These are phyloP conservation scores for Tricholoma bakamatsutake DNA, from an alignment of 768 basidiomycete species.

Conservation along the genomic window DNA sequence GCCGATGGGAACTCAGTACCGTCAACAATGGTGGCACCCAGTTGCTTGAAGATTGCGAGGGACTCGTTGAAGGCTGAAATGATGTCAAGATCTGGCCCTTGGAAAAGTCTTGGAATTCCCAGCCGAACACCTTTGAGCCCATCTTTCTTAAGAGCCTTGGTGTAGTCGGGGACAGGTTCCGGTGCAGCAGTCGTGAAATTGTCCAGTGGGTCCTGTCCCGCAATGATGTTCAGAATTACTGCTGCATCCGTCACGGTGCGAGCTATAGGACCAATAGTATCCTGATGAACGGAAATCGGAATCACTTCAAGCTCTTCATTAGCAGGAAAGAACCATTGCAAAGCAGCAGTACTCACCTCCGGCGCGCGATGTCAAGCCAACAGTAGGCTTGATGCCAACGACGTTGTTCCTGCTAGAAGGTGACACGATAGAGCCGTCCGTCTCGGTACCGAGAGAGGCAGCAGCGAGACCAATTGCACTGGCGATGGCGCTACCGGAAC, in stretches of 20 bases:
- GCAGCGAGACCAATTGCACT: slow-evolving; percentile 47
- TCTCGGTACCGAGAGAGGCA: slow-evolving; percentile 44
- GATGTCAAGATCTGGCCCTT: slow-evolving; percentile 29
- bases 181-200: slow-evolving; percentile 52
- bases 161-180: slow-evolving; percentile 45
- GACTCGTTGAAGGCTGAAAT: slow-evolving; percentile 35
- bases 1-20: slow-evolving; percentile 57
- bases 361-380: slow-evolving; percentile 53
- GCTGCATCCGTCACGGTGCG: slow-evolving; percentile 51
- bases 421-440: slow-evolving; percentile 50
- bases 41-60: slow-evolving; percentile 26
- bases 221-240: slow-evolving; percentile 49
- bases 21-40: slow-evolving; percentile 53
- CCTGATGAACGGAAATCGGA: slow-evolving; percentile 52
- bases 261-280: slow-evolving; percentile 53
- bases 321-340: neutral
- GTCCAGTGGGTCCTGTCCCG: slow-evolving; percentile 49
- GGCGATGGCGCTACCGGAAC: slow-evolving; percentile 52
- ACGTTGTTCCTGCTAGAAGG: slow-evolving; percentile 48
- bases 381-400: slow-evolving; percentile 55
- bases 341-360: slow-evolving; percentile 35
- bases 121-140: slow-evolving; percentile 47
- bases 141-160: slow-evolving; percentile 40
- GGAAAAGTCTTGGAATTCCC: slow-evolving; percentile 42
- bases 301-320: slow-evolving; percentile 31